Evolutionary conservation across 352 stramenopile genomes (phyloP).

Genomic region (Pelagophyceae sp.): DNA sequence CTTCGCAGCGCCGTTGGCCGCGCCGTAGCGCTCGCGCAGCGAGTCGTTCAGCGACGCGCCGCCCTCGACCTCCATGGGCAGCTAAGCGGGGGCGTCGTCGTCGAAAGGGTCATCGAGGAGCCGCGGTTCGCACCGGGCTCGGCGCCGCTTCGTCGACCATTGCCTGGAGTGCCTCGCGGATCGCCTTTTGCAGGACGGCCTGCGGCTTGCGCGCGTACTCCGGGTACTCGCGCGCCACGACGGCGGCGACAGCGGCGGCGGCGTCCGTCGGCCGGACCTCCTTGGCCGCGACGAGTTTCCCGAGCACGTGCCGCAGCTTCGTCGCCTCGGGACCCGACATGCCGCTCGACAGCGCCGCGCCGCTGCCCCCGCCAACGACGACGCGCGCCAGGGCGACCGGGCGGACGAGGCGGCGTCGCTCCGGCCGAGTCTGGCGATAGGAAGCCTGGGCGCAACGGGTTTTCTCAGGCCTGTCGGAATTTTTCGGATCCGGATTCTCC

Average conservation of each 20-base stretch:
- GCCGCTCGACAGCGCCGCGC: no score
- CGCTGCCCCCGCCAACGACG: no score
- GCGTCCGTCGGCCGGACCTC: not conserved
- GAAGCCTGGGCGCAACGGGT: no score
- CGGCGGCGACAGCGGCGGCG: not conserved
- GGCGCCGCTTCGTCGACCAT: not conserved
- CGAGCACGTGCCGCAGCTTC: not conserved
- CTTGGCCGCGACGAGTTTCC: not conserved
- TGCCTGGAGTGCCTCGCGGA: not conserved
- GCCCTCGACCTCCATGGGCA: not conserved
- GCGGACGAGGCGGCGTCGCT: no score
- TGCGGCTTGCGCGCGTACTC: conserved; percentile 7
- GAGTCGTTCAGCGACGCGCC: not conserved
- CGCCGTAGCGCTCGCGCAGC: not conserved
- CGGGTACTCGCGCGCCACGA: not conserved
- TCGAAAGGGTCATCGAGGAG: no score
- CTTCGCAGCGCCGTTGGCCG: not conserved
- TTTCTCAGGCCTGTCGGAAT: no score
- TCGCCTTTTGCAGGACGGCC: not conserved
- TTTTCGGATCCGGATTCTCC: no score
- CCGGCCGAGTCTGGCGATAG: no score
- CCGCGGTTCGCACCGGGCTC: not conserved
- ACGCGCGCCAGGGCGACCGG: no score
- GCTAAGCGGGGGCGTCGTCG: no score
- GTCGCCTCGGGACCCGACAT: no score